Evolutionary conservation across 208 protist species (phyloP), one percentile per base, ranked within the genome.

Genomic region (Sergeia podlipaevii): DNA sequence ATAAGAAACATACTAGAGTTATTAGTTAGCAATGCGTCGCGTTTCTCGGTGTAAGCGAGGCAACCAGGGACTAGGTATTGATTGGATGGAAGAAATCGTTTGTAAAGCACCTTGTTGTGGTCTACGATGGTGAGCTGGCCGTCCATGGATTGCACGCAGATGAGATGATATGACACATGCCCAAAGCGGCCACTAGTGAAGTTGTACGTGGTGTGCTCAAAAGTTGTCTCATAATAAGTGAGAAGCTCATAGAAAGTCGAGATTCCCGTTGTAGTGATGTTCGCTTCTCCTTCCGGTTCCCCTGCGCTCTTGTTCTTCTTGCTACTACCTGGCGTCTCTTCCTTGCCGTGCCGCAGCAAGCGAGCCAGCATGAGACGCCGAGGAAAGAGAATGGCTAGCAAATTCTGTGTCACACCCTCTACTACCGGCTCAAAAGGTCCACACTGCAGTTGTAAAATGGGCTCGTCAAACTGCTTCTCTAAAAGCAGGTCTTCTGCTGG

Each of bases 101-200:
- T 53, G 44, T 89, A 92, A 3, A 88, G 37, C 17, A 95, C 58
- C 27, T 82, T 80, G 30, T 89, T 84, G 60, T 92, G 87, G 43
- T 96, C 87, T 11, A 93, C 59, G 38, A 97, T 74, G 23, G 77
- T 89, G 10, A 95, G 62, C 24, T 79, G 65, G 15, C 93, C 93
- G 63, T 96, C 87, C 76, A 97, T 90, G 5, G 93, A 89, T 57
- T 97, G 93, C 20, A 97, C 85, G 41, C 91, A 96, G 15, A 95
- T 52, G 60, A 89, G 74, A 38, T 95, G 78, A 60, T 91, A 77
- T 8, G 55, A 55, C 20, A 68, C 57, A 21, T 64, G 65, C 8
- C 89, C 90, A 69, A 97, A 96, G 13, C 53, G 69, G 20, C 93
- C 93, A 27, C 39, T 77, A 0, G 48, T 61, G 37, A 97, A 89